These are phyloP conservation scores for Eucalyptus marginata DNA, from an alignment of 345 rosid species.

Conservation along the genomic window DNA sequence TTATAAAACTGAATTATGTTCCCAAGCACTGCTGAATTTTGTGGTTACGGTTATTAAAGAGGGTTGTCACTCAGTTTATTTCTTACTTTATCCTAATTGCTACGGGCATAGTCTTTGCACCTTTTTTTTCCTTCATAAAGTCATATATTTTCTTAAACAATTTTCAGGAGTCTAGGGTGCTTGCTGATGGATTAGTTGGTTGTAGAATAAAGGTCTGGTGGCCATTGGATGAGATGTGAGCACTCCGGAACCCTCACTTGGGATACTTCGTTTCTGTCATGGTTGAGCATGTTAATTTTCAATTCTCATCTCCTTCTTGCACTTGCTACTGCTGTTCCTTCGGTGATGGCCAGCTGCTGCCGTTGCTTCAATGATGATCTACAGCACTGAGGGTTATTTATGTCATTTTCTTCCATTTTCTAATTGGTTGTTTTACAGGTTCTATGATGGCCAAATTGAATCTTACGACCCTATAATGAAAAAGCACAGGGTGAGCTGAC, in stretches of 20 bases:
- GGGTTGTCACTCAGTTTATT: background rate
- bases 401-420: accelerated
- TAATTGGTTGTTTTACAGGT: background rate
- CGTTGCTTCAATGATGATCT: background rate
- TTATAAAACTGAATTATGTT: background rate
- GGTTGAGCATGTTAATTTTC: background rate
- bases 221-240: background rate
- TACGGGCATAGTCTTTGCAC: background rate
- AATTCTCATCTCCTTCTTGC: background rate
- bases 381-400: background rate
- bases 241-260: background rate
- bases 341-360: background rate
- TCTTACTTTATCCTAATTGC: too few relatives aligned
- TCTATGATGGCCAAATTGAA: background rate
- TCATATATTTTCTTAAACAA: background rate
- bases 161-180: background rate
- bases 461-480: background rate
- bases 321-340: background rate
- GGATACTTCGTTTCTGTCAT: background rate
- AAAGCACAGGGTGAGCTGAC: background rate
- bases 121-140: background rate
- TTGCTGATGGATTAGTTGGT: background rate
- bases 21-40: background rate
- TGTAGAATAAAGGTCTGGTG: background rate
- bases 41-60: background rate